These are phyloP conservation scores for Colletotrichum liriopes DNA, from an alignment of 2,329 filamentous ascomycete species.

Conservation along the genomic window DNA sequence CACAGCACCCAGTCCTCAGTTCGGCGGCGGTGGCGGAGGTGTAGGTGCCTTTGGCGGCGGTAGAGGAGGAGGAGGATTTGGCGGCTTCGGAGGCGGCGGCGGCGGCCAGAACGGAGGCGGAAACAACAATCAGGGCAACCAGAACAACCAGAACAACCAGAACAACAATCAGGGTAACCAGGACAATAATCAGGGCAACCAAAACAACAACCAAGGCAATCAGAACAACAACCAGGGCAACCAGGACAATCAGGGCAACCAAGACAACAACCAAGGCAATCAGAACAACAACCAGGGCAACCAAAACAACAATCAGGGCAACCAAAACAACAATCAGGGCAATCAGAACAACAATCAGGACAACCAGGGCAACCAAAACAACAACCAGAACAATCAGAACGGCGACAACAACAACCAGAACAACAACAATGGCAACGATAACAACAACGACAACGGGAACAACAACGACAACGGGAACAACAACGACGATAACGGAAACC, in stretches of 20 bases:
- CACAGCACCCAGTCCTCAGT: constrained; percentile 27
- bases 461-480: background rate
- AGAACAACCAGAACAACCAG: background rate
- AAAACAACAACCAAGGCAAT: background rate
- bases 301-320: background rate
- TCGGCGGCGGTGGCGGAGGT: background rate
- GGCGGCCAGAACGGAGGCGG: background rate
- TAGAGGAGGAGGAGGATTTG: constrained; percentile 5
- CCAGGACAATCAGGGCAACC: background rate
- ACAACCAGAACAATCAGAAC: background rate
- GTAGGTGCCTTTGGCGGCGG: background rate
- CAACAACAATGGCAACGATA: background rate
- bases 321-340: background rate
- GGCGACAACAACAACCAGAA: background rate
- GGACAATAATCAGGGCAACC: background rate
- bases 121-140: background rate
- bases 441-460: background rate
- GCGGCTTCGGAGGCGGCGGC: background rate
- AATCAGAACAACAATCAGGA: background rate
- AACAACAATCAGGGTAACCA: background rate
- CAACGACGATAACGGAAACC: background rate
- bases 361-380: background rate
- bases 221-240: background rate
- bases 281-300: background rate
- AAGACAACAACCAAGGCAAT: background rate